Base-by-base conservation (phyloP, 495 filamentous ascomycete species). In the Penicillium subrubescens region DNA sequence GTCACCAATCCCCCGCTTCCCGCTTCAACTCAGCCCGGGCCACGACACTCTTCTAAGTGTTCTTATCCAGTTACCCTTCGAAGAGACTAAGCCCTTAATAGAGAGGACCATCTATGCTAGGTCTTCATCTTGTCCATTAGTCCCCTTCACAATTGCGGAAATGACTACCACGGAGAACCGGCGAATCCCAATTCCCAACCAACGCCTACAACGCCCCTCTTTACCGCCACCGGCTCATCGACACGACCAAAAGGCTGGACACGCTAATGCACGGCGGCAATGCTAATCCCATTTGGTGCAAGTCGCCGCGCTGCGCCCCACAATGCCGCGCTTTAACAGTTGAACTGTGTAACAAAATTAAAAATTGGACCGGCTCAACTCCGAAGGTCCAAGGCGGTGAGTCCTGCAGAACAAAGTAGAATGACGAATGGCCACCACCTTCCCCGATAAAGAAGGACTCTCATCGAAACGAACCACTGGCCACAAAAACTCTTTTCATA, bases 191-290 rank as follows among this genome's bases (percentile, higher is more conserved):
- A 3, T 35, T 14, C 17, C 7, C 15, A 12, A 12, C 19, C 5
- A 34, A 14, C 52, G 52, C 17, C 48, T 25, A 10, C 1, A 34
- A 27, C 52, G 52, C 17, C 48, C 48, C 52, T 35, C 31, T 37
- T 31, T 31, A 31, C 56, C 29, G 56, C 56, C 56, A 58, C 56
- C 35, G 10, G 8, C 56, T 58, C 56, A 58, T 41, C 56, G 56
- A 44, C 23, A 10, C 56, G 19, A 21, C 50, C 7, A 35, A 14
- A 33, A 37, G 12, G 1, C 31, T 21, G 52, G 53, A n/a, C 48
- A 52, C 53, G 53, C 53, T 56, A 35, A 34, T 56, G 53, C 53
- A 56, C 53, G 19, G 53, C 53, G 53, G 53, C 53, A 56, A 56
- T 41, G 39, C 56, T 58, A 58, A 11, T 25, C 56, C 35, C 23